A percentile compares a stretch with the other conserved stretches of the same genome.
Conservation (phyloP, 805 yeast genomes). For the Phaffomyces antillensis region DNA sequence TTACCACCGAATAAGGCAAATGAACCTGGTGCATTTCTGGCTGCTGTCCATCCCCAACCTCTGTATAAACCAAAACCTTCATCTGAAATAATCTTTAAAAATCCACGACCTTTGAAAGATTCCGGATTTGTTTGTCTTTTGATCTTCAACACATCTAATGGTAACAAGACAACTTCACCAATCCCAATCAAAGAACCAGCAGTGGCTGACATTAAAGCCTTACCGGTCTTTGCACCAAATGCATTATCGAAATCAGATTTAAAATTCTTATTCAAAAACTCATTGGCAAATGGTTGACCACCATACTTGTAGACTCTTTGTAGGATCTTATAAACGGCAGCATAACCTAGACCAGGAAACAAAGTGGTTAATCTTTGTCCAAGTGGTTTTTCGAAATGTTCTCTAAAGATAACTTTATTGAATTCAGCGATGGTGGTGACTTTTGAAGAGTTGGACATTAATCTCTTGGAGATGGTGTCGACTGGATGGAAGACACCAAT, state of each 20-base stretch:
- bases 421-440: slow-evolving; percentile 58
- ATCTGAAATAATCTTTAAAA: slow-evolving; percentile 73
- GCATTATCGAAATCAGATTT: slow-evolving; percentile 59
- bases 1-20: slow-evolving; percentile 97
- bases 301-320: slow-evolving; percentile 99
- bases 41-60: slow-evolving; percentile 99
- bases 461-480: slow-evolving; percentile 94
- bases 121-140: slow-evolving; percentile 99
- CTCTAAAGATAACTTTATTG: slow-evolving; percentile 81
- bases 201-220: slow-evolving; percentile 93
- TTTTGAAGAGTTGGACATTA: slow-evolving; percentile 74
- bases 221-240: slow-evolving; percentile 93
- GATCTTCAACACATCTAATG: slow-evolving; percentile 93
- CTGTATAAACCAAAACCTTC: slow-evolving; percentile 92
- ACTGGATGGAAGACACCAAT: slow-evolving; percentile 97
- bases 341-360: slow-evolving; percentile 97
- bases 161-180: slow-evolving; percentile 93
- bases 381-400: slow-evolving; percentile 65
- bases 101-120: slow-evolving; percentile 97
- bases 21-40: slow-evolving; percentile 98
- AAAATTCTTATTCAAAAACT: slow-evolving; percentile 73
- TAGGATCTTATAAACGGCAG: slow-evolving; percentile 91
- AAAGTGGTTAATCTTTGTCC: slow-evolving; percentile 70
- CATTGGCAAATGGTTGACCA: slow-evolving; percentile 98
- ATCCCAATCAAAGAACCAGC: slow-evolving; percentile 97